A percentile compares a stretch with the other conserved stretches of the same genome.
Evolutionary conservation across 495 filamentous ascomycete species (phyloP).

Genomic region (Aspergillus nidulans): DNA sequence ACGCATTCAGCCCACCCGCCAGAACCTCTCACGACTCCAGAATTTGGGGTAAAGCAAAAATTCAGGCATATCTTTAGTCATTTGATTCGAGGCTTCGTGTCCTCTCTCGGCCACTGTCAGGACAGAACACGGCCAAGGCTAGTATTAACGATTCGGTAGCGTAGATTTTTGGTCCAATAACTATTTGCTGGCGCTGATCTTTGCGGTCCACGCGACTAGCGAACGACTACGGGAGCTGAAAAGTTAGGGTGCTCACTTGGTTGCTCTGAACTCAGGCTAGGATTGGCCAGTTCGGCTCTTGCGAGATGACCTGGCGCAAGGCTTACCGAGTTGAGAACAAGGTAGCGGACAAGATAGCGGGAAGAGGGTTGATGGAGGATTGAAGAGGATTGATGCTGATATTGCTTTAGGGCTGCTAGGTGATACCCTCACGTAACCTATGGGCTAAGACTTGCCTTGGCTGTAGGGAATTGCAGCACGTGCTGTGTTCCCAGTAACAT

Average conservation of each 20-base stretch:
- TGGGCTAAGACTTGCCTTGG: background rate
- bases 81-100: background rate
- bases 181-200: conserved; percentile 5
- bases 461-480: background rate
- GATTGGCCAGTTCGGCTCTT: background rate
- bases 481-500: background rate
- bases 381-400: background rate
- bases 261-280: background rate
- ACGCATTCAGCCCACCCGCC: too few relatives aligned
- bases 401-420: background rate
- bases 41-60: background rate
- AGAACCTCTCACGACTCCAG: background rate
- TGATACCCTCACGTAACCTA: background rate
- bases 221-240: background rate
- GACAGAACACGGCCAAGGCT: background rate
- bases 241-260: background rate
- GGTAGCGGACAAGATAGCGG: too few relatives aligned
- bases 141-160: background rate
- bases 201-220: conserved; percentile 20
- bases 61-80: background rate
- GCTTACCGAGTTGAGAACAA: background rate
- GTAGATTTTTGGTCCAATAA: background rate
- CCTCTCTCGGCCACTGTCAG: background rate
- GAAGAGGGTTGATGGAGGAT: too few relatives aligned
- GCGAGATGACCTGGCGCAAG: background rate